Evolutionary conservation across 495 filamentous ascomycete genomes (phyloP).

Genomic region (Tuber calosporum): DNA sequence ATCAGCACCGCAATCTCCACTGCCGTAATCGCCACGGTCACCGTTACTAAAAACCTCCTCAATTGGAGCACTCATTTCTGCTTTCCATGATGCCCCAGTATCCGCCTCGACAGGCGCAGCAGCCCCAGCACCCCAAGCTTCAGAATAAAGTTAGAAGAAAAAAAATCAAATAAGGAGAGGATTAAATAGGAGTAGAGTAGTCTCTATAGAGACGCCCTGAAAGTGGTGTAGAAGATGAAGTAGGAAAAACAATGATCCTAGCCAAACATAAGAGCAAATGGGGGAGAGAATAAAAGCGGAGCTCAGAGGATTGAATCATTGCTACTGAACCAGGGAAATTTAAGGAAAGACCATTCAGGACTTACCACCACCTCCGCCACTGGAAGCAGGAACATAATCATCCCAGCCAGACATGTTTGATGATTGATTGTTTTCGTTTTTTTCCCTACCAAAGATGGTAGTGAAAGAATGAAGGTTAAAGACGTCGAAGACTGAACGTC

Average conservation of each 20-base stretch:
- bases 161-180: neutral
- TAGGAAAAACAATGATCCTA: neutral
- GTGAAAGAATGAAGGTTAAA: neutral
- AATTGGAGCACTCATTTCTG: neutral
- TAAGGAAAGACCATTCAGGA: neutral
- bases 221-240: neutral
- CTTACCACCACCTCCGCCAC: slow-evolving; percentile 19
- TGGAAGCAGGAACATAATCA: slow-evolving; percentile 7
- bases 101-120: neutral
- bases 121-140: slow-evolving; percentile 41
- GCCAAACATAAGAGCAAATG: neutral
- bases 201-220: neutral
- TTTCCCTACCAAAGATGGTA: neutral
- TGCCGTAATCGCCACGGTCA: neutral
- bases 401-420: slow-evolving; percentile 33
- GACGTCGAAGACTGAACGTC: neutral
- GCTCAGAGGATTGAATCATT: neutral
- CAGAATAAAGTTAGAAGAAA: neutral
- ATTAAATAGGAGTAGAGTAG: neutral
- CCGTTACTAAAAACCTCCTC: slow-evolving; percentile 9
- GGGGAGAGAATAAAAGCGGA: neutral
- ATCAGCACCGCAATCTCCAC: slow-evolving; percentile 6
- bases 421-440: neutral
- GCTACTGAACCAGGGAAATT: neutral
- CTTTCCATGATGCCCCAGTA: neutral